Evolutionary conservation across 1,139 yeast genomes (phyloP).

Genomic region (Hansenula sp.): DNA sequence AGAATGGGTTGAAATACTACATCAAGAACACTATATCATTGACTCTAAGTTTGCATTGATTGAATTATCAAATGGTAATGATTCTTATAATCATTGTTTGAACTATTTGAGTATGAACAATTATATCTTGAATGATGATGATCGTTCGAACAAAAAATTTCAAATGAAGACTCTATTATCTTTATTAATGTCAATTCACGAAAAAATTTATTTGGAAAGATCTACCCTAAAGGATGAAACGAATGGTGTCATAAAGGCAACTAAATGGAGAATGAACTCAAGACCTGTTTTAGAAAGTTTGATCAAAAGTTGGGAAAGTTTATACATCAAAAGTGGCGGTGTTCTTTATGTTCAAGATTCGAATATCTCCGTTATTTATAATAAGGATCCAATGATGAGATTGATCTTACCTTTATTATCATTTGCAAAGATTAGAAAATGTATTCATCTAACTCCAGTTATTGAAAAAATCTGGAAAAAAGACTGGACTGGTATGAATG

Average conservation of each 20-base stretch:
- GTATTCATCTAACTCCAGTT: slow-evolving; percentile 55
- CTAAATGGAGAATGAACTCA: slow-evolving; percentile 59
- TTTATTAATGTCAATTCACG: slow-evolving; percentile 69
- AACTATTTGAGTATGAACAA: slow-evolving; percentile 43
- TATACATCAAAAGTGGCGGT: slow-evolving; percentile 60
- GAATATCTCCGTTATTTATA: slow-evolving; percentile 44
- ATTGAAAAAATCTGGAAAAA: slow-evolving; percentile 54
- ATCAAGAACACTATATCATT: slow-evolving; percentile 30
- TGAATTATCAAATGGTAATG: slow-evolving; percentile 56
- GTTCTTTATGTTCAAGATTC: slow-evolving; percentile 45
- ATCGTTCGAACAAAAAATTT: slow-evolving; percentile 33
- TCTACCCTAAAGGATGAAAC: slow-evolving; percentile 29
- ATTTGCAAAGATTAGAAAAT: slow-evolving; percentile 60
- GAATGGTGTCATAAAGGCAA: slow-evolving; percentile 34
- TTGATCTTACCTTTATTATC: slow-evolving; percentile 60
- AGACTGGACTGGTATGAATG: slow-evolving; percentile 65
- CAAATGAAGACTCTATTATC: slow-evolving; percentile 60
- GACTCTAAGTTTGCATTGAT: slow-evolving; percentile 49
- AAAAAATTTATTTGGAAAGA: slow-evolving; percentile 56
- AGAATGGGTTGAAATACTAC: slow-evolving; percentile 51
- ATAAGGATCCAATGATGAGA: slow-evolving; percentile 52
- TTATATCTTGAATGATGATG: slow-evolving; percentile 32
- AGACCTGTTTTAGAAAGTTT: slow-evolving; percentile 53
- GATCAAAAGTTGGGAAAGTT: slow-evolving; percentile 61
- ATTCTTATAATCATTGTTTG: slow-evolving; percentile 45